Percentiles rank a stretch among this genome's conserved stretches.
phyloP scores from a whole-genome alignment of 2,329 filamentous ascomycete genomes.

The Penicillium nordicum region DNA sequence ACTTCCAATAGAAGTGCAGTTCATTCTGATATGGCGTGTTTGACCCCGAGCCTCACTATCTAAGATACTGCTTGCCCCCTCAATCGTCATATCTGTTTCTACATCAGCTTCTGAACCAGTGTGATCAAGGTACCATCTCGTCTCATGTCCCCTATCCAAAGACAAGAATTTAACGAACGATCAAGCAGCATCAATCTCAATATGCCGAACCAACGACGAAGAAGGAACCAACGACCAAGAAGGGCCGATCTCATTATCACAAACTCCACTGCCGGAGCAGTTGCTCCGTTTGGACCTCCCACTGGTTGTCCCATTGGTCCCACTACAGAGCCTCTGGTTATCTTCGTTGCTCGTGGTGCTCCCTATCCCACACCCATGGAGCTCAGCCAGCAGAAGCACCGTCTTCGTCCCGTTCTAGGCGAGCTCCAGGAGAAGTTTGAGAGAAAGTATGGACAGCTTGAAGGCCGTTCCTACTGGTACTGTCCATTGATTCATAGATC shows the following conservation, averaged over 20 bases:
- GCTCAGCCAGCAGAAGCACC: neutral
- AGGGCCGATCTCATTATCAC: neutral
- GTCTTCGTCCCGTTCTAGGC: neutral
- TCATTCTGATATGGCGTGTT: neutral
- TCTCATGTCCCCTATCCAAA: neutral
- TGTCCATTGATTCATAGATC: slow-evolving; percentile 2
- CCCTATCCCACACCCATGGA: neutral
- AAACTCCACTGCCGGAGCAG: neutral
- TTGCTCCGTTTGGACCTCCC: neutral
- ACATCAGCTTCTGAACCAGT: neutral
- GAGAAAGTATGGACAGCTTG: neutral
- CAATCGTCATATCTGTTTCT: neutral
- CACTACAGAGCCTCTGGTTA: neutral
- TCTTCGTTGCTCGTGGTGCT: neutral
- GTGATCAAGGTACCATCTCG: neutral
- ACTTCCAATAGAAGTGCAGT: neutral
- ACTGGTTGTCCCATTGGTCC: neutral
- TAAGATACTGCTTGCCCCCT: neutral
- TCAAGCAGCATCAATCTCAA: neutral
- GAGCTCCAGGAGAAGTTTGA: neutral
- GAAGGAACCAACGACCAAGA: neutral
- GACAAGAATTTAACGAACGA: neutral
- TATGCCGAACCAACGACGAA: neutral
- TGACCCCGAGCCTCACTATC: neutral
- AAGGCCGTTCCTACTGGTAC: neutral